Conservation (phyloP, 306 rosid species). For the Cucurbita argyrosperma region DNA sequence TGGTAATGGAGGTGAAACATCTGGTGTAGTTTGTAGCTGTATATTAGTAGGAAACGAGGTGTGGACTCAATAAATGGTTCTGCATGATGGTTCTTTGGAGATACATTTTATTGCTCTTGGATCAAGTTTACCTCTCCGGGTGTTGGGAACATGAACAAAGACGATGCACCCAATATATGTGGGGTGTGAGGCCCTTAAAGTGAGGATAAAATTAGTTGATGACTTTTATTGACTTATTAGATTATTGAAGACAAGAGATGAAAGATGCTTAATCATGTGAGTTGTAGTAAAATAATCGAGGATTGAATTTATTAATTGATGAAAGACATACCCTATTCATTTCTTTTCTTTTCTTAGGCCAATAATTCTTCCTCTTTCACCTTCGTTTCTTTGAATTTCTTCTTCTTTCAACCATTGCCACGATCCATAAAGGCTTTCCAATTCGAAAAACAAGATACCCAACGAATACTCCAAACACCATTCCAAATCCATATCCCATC, state of each 20-base stretch:
- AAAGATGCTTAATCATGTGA: not conserved
- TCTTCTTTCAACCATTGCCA: not conserved
- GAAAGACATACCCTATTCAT: not conserved
- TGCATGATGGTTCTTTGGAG: too few species aligned
- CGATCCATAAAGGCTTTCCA: not conserved
- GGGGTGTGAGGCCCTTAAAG: not conserved
- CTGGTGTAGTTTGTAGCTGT: not conserved
- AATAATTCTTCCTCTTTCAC: not conserved
- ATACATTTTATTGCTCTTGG: too few species aligned
- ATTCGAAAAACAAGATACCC: not conserved
- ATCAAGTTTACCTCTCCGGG: too few species aligned
- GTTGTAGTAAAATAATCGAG: too few species aligned
- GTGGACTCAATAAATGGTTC: too few species aligned
- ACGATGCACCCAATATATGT: not conserved
- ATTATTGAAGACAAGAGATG: not conserved
- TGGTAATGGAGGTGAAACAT: not conserved
- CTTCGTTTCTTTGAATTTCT: not conserved
- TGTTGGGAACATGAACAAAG: too few species aligned
- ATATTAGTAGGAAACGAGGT: too few species aligned
- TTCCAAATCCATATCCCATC: conserved; percentile 1
- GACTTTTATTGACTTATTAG: not conserved
- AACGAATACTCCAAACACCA: not conserved
- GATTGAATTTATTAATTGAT: too few species aligned
- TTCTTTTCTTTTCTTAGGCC: not conserved
- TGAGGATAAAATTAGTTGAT: not conserved